Evolutionary conservation across 495 filamentous ascomycete species (phyloP).

Genomic region (Penicillium macrosclerotiorum): DNA sequence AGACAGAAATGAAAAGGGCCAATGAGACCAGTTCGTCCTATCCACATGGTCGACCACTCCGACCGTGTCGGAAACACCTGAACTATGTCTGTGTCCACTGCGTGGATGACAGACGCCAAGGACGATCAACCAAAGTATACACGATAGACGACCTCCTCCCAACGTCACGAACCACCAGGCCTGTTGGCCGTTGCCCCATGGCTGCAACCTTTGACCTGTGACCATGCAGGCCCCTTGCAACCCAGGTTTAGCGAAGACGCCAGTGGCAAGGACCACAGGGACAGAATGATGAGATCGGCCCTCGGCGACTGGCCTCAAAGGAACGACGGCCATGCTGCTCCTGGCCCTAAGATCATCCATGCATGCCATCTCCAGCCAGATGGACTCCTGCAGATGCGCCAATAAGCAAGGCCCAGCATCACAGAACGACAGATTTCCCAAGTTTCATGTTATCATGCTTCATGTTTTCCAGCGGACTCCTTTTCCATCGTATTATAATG

Average conservation of each 20-base stretch:
- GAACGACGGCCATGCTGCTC: neutral
- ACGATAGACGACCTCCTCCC: too few species aligned
- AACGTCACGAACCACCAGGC: too few species aligned
- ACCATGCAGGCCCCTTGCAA: neutral
- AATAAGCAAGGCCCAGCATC: constrained; percentile 1
- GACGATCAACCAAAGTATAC: neutral
- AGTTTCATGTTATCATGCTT: too few species aligned
- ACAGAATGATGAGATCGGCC: too few species aligned
- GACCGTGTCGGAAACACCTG: too few species aligned
- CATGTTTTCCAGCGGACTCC: neutral
- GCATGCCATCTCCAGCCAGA: neutral
- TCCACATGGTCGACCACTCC: neutral
- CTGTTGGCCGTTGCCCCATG: too few species aligned
- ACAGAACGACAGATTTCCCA: too few species aligned
- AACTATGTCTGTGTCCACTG: too few species aligned
- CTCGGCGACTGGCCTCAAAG: neutral
- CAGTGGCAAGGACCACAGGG: too few species aligned
- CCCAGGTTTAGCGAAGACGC: too few species aligned
- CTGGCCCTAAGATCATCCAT: neutral
- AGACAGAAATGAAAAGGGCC: neutral
- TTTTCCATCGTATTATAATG: too few species aligned
- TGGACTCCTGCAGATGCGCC: neutral
- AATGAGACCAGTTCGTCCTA: neutral
- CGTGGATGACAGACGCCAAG: neutral
- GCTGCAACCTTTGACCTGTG: neutral